These are phyloP conservation scores for Colletotrichum sidae DNA, from an alignment of 2,329 filamentous ascomycete genomes.

Conservation along the genomic window DNA sequence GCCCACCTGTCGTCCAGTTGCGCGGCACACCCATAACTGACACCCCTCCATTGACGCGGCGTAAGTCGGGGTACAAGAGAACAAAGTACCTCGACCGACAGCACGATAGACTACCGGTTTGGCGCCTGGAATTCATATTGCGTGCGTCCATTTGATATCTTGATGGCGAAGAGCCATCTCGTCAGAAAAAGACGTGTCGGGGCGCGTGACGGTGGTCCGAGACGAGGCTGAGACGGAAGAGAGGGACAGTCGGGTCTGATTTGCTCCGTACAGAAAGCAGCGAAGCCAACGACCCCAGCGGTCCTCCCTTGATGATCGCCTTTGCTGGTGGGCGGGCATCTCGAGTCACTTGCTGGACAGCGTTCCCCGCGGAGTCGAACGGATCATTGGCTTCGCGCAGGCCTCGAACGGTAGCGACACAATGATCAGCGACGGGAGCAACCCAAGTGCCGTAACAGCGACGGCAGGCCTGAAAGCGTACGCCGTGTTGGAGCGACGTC, in stretches of 20 bases:
- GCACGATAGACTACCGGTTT: slow-evolving; percentile 17
- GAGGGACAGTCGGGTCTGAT: background rate
- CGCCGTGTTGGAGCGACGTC: slow-evolving; percentile 1
- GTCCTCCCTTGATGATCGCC: slow-evolving; percentile 12
- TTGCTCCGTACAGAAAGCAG: background rate
- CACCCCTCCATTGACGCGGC: slow-evolving; percentile 14
- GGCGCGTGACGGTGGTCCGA: background rate
- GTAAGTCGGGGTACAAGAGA: slow-evolving; percentile 20
- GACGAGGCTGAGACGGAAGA: background rate
- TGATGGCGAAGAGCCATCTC: background rate
- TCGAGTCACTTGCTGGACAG: slow-evolving; percentile 18
- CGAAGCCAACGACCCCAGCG: background rate
- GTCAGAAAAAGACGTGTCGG: background rate
- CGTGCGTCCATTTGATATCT: background rate
- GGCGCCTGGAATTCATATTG: background rate
- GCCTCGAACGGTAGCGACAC: slow-evolving; percentile 13
- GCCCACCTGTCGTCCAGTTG: slow-evolving; percentile 32
- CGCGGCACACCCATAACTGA: slow-evolving; percentile 27
- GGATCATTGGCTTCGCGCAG: background rate
- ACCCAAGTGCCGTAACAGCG: slow-evolving; percentile 28
- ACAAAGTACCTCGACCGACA: slow-evolving; percentile 15
- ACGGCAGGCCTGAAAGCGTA: slow-evolving; percentile 14
- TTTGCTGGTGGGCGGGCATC: background rate
- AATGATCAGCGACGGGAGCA: slow-evolving; percentile 29
- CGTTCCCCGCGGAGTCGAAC: background rate